Base-by-base conservation (phyloP, 2,329 filamentous ascomycete genomes). In the Trichoderma oligosporum region DNA sequence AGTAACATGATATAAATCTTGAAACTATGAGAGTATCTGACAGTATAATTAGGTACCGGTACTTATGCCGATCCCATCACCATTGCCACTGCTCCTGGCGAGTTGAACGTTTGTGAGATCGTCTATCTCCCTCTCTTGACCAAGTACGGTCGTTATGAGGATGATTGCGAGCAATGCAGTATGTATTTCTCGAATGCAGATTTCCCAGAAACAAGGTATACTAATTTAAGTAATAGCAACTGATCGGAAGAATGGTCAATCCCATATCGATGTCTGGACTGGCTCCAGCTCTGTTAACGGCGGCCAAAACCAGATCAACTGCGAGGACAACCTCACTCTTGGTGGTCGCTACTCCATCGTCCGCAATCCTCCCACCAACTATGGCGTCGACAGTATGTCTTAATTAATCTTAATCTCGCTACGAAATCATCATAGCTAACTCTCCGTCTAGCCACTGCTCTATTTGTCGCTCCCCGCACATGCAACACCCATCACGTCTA, bases 221-320 rank as follows among this genome's bases (percentile, higher is more conserved):
- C 53, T 42, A 18, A 52, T n/a, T 8, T 8, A 5, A 4, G 6
- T n/a, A 9, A 22, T 25, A 58, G 56, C 33, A 4, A 57, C 55
- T 3, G 61, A 63, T 55, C 52, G 35, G 49, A 41, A 38, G 35
- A 54, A 53, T 6, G 62, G 62, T 25, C 61, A 63, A 48, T 55
- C 47, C 54, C 62, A 63, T 53, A 63, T 63, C 35, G 62, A 63
- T 29, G 61, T 63, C 45, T 63, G 62, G 62, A 63, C 62, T 18
- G 62, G 62, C 18, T 63, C 62, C 16, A 48, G 41, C 57, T 55
- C 35, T 20, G 25, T 35, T n/a, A 59, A 58, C 29, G 62, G 62
- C 8, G 62, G 62, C n/a, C 58, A 62, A 42, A 56, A 51, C 59
- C 62, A 63, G 59, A 63, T 63, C 39, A 54, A 62, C 53, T 63